Evolutionary conservation across 495 filamentous ascomycete genomes (phyloP).

Genomic region (Penicillium diatomitis): DNA sequence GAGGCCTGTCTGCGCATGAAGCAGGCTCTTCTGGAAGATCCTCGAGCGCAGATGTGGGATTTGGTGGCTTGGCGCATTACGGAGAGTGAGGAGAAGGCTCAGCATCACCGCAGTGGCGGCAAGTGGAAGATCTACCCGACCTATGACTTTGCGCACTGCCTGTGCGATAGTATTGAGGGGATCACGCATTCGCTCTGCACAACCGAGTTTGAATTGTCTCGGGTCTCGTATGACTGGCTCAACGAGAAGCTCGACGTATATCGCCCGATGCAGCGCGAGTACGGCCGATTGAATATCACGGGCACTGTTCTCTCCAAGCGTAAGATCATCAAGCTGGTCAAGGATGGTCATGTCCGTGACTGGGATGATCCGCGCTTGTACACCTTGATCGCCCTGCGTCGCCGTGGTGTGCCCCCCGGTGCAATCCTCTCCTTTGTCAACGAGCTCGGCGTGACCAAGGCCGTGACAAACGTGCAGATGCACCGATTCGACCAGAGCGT

Average conservation of each 20-base stretch:
- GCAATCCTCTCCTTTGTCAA: constrained; percentile 83
- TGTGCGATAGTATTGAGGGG: constrained; percentile 81
- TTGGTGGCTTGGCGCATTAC: constrained; percentile 72
- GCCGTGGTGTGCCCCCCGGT: constrained; percentile 76
- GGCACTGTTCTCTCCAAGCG: constrained; percentile 82
- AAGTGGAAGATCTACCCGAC: constrained; percentile 84
- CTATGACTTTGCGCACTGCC: constrained; percentile 83
- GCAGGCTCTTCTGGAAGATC: constrained; percentile 42
- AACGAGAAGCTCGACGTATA: constrained; percentile 65
- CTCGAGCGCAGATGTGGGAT: constrained; percentile 62
- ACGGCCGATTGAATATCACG: constrained; percentile 65
- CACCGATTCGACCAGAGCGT: constrained; percentile 69
- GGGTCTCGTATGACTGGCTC: constrained; percentile 84
- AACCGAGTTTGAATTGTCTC: constrained; percentile 67
- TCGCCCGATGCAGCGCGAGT: constrained; percentile 81
- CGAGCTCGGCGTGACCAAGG: constrained; percentile 78
- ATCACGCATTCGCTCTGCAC: constrained; percentile 89
- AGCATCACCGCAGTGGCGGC: constrained; percentile 64
- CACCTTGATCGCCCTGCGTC: constrained; percentile 75
- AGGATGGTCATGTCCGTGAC: constrained; percentile 59
- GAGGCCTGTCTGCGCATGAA: constrained; percentile 92
- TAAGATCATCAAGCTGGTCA: constrained; percentile 68
- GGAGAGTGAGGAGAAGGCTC: constrained; percentile 23
- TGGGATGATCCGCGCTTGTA: constrained; percentile 90
- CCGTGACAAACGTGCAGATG: constrained; percentile 62